Percentiles rank a stretch among this genome's conserved stretches.
Evolutionary conservation across 1,284 basidiomycete species (phyloP).

Genomic region (Heterobasidion irregulare): DNA sequence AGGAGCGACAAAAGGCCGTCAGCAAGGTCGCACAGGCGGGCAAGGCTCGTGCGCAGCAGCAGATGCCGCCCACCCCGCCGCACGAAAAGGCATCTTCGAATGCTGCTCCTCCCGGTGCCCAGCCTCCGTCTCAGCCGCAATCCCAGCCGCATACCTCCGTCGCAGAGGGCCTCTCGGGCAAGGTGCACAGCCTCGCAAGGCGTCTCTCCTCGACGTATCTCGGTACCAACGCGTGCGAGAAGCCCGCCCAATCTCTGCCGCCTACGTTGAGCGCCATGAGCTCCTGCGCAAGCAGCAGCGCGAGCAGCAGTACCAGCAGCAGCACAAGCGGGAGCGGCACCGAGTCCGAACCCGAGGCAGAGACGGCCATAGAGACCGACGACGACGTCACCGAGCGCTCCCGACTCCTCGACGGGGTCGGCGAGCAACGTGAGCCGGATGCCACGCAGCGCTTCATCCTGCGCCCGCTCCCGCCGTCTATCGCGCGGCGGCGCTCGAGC

Average conservation of each 20-base stretch:
- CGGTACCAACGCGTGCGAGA: constrained; percentile 14
- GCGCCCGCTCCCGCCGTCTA: constrained; percentile 34
- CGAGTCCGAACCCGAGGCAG: constrained; percentile 49
- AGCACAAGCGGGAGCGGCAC: constrained; percentile 42
- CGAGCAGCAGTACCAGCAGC: constrained; percentile 24
- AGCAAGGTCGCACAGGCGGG: constrained; percentile 49
- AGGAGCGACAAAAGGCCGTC: constrained; percentile 40
- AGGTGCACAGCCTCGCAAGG: constrained; percentile 47
- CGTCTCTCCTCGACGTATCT: constrained; percentile 44
- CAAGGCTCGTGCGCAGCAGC: constrained; percentile 44
- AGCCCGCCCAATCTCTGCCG: constrained; percentile 2
- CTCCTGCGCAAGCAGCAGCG: constrained; percentile 5
- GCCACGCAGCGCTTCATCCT: constrained; percentile 21
- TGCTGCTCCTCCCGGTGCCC: constrained; percentile 1
- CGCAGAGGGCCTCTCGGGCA: constrained; percentile 13
- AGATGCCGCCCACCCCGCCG: constrained; percentile 32
- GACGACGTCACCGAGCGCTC: constrained; percentile 14
- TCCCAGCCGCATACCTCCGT: constrained; percentile 2
- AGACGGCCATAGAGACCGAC: constrained; percentile 31
- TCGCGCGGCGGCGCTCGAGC: constrained; percentile 26
- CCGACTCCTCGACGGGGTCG: constrained; percentile 14
- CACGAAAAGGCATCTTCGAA: constrained; percentile 18
- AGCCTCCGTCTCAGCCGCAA: neutral
- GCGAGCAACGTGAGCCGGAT: constrained; percentile 5
- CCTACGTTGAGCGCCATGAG: neutral